Evolutionary conservation across 1,284 basidiomycete genomes (phyloP).

Genomic region (Volvariella volvacea): DNA sequence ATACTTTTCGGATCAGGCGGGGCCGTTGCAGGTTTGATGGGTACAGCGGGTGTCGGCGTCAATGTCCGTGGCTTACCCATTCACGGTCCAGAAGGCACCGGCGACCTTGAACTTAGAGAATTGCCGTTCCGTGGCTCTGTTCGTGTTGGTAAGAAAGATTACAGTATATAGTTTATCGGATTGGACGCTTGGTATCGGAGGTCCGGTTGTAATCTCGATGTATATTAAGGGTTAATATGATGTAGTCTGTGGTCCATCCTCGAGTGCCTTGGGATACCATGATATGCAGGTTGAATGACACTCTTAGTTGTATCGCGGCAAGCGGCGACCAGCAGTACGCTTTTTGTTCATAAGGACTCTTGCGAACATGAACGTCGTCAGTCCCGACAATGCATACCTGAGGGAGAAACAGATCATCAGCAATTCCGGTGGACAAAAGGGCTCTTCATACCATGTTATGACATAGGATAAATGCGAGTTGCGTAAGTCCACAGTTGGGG

Average conservation of each 20-base stretch:
- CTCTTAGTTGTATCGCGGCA: slow-evolving; percentile 24
- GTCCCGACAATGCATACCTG: slow-evolving; percentile 69
- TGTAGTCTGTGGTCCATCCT: no score
- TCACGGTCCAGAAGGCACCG: slow-evolving; percentile 23
- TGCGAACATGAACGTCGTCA: slow-evolving; percentile 60
- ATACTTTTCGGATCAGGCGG: slow-evolving; percentile 60
- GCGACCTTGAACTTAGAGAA: slow-evolving; percentile 51
- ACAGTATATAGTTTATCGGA: neutral
- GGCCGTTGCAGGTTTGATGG: slow-evolving; percentile 63
- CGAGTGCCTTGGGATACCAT: no score
- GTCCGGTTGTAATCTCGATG: neutral
- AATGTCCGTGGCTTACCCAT: slow-evolving; percentile 58
- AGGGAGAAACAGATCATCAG: neutral
- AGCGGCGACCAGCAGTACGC: slow-evolving; percentile 29
- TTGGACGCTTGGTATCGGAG: neutral
- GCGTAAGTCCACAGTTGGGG: slow-evolving; percentile 82
- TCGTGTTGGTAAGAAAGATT: slow-evolving; percentile 49
- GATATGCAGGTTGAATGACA: no score
- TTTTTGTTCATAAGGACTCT: slow-evolving; percentile 47
- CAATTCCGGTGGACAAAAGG: slow-evolving; percentile 4
- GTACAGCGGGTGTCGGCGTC: slow-evolving; percentile 55
- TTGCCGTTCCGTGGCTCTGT: slow-evolving; percentile 65
- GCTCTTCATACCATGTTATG: slow-evolving; percentile 80
- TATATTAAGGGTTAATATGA: no score
- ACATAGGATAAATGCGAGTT: slow-evolving; percentile 97